These are phyloP conservation scores for Podila minutissima DNA, from an alignment of 192 early-diverging fungal species.

Conservation along the genomic window DNA sequence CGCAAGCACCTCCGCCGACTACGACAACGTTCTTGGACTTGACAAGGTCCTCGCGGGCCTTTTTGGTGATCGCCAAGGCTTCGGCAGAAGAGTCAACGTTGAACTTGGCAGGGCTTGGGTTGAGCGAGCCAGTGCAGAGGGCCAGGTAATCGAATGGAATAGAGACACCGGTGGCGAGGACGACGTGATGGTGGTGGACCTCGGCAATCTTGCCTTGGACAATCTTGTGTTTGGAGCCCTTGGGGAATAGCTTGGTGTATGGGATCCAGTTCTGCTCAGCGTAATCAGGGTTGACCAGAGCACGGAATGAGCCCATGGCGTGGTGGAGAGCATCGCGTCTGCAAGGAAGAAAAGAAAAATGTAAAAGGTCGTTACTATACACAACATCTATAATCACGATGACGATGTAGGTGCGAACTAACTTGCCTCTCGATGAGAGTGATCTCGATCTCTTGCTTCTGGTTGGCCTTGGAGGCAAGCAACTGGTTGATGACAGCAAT, in stretches of 20 bases:
- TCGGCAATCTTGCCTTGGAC: slow-evolving; percentile 58
- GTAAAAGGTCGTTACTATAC: neutral
- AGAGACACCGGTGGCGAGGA: slow-evolving; percentile 57
- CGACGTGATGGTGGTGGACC: slow-evolving; percentile 53
- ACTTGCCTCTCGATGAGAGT: slow-evolving; percentile 36
- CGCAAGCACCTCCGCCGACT: slow-evolving; percentile 77
- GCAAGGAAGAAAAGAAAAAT: too few species aligned
- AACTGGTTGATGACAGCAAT: slow-evolving; percentile 25
- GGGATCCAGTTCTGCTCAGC: slow-evolving; percentile 25
- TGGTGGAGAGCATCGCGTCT: slow-evolving; percentile 28
- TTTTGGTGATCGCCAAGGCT: slow-evolving; percentile 56
- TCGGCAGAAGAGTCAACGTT: slow-evolving; percentile 17
- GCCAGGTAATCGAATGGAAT: slow-evolving; percentile 73
- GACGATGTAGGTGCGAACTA: too few species aligned
- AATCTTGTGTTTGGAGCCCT: slow-evolving; percentile 43
- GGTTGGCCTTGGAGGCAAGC: slow-evolving; percentile 7
- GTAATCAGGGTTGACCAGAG: slow-evolving; percentile 18
- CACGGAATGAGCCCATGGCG: slow-evolving; percentile 23
- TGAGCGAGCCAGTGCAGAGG: slow-evolving; percentile 69
- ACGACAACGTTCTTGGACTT: slow-evolving; percentile 55
- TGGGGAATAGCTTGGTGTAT: slow-evolving; percentile 31
- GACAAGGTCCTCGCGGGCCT: slow-evolving; percentile 33
- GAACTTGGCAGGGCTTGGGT: slow-evolving; percentile 61
- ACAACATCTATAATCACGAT: neutral
- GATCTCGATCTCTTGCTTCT: slow-evolving; percentile 24